Evolutionary conservation across 2,329 filamentous ascomycete genomes (phyloP).

Genomic region (Geoglossum cookeanum): DNA sequence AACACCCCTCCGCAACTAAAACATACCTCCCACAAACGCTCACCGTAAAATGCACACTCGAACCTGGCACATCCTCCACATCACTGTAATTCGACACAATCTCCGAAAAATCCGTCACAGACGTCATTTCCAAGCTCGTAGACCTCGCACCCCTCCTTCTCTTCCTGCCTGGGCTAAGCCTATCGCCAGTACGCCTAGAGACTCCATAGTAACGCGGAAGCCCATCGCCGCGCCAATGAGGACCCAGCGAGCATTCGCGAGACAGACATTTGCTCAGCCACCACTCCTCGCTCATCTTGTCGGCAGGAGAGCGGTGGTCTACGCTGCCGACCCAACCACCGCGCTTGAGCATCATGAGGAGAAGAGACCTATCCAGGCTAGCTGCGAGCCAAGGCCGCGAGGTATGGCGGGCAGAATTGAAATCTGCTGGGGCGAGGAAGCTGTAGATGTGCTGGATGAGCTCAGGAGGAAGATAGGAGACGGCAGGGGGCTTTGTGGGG

Average conservation of each 20-base stretch:
- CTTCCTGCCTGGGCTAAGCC: background rate
- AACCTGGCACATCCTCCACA: constrained; percentile 7
- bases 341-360: constrained; percentile 33
- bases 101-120: constrained; percentile 10
- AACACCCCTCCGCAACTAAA: constrained; percentile 32
- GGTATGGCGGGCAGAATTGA: constrained; percentile 39
- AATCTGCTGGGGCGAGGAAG: constrained; percentile 29
- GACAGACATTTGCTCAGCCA: constrained; percentile 27
- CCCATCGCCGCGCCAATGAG: constrained; percentile 21
- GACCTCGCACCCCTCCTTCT: background rate
- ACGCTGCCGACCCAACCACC: constrained; percentile 31
- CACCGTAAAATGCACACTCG: constrained; percentile 26
- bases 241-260: constrained; percentile 29
- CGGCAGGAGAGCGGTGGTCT: background rate
- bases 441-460: constrained; percentile 29
- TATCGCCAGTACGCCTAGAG: too few species aligned
- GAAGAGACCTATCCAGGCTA: constrained; percentile 31
- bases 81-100: constrained; percentile 5
- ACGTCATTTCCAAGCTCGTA: constrained; percentile 4
- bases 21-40: constrained; percentile 41
- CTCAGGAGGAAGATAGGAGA: constrained; percentile 26
- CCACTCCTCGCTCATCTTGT: constrained; percentile 16
- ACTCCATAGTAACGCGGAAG: constrained; percentile 9
- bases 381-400: constrained; percentile 41
- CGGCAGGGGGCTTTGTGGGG: constrained; percentile 12